Conservation (phyloP, 805 yeast species). For the Nakazawaea ambrosiae region DNA sequence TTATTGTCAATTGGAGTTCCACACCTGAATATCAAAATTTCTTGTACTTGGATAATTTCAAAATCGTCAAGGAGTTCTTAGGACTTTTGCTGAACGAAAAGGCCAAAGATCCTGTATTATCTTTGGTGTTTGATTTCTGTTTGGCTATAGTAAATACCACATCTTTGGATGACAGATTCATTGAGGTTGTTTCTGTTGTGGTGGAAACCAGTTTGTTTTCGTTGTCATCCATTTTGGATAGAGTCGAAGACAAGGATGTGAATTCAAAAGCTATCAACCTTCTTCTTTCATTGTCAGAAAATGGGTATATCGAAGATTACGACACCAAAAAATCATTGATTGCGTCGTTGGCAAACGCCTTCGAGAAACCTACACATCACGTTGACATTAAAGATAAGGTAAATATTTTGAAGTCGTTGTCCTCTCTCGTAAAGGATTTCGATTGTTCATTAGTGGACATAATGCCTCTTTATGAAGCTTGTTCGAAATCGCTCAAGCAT, state of each 20-base stretch:
- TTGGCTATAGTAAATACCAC: constrained; percentile 36
- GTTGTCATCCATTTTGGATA: constrained; percentile 42
- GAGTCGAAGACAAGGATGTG: constrained; percentile 34
- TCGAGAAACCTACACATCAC: constrained; percentile 50
- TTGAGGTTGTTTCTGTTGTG: constrained; percentile 44
- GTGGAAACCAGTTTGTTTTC: constrained; percentile 49
- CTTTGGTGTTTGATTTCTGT: constrained; percentile 48
- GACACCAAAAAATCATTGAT: constrained; percentile 47
- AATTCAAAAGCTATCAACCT: constrained; percentile 46
- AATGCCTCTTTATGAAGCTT: constrained; percentile 33
- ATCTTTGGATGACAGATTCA: constrained; percentile 35
- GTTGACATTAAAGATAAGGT: constrained; percentile 47
- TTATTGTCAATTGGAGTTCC: constrained; percentile 55
- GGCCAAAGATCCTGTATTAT: constrained; percentile 63
- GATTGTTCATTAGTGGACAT: constrained; percentile 49
- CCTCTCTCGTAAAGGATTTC: constrained; percentile 44
- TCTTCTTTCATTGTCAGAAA: constrained; percentile 45
- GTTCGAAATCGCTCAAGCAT: constrained; percentile 51
- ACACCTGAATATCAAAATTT: constrained; percentile 39
- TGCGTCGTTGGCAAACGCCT: constrained; percentile 48
- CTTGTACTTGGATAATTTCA: constrained; percentile 46
- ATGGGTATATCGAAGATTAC: constrained; percentile 49
- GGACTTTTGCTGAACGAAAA: constrained; percentile 42
- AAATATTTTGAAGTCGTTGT: constrained; percentile 49
- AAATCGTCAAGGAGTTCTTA: constrained; percentile 50